Evolutionary conservation across 2,329 filamentous ascomycete genomes (phyloP).

Genomic region (Sclerotinia glacialis): DNA sequence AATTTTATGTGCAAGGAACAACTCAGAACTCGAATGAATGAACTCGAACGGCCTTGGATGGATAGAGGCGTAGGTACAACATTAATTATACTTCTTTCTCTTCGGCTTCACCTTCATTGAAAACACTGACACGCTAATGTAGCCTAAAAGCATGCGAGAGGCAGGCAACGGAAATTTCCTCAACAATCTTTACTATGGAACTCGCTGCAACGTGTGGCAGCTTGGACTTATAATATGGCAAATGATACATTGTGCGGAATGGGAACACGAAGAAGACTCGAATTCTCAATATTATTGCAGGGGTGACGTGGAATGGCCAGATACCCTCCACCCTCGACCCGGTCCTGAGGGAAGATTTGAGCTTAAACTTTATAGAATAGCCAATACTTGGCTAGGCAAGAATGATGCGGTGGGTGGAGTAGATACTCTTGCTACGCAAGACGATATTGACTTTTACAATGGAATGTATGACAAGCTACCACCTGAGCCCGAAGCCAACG

Average conservation of each 20-base stretch:
- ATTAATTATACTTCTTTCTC: no score
- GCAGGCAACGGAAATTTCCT: conserved; percentile 12
- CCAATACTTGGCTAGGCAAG: not conserved
- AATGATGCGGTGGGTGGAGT: not conserved
- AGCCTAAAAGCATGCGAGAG: not conserved
- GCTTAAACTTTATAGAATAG: not conserved
- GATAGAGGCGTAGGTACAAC: not conserved
- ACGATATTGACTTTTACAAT: conserved; percentile 3
- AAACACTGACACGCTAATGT: not conserved
- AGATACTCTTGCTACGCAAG: conserved; percentile 12
- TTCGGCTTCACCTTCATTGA: not conserved
- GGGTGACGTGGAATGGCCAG: not conserved
- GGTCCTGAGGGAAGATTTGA: not conserved
- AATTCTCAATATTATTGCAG: accelerated
- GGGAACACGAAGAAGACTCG: not conserved
- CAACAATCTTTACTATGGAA: conserved; percentile 8
- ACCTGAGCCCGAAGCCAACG: not conserved
- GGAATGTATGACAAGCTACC: not conserved
- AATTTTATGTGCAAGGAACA: conserved; percentile 2
- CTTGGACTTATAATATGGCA: conserved; percentile 4
- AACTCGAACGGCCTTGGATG: conserved; percentile 12
- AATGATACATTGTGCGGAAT: conserved; percentile 3
- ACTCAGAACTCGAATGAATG: not conserved
- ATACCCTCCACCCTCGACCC: accelerated
- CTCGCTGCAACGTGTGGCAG: conserved; percentile 12